phyloP scores from a whole-genome alignment of 1,284 basidiomycete genomes.

The Cutaneotrichosporon sp. region DNA sequence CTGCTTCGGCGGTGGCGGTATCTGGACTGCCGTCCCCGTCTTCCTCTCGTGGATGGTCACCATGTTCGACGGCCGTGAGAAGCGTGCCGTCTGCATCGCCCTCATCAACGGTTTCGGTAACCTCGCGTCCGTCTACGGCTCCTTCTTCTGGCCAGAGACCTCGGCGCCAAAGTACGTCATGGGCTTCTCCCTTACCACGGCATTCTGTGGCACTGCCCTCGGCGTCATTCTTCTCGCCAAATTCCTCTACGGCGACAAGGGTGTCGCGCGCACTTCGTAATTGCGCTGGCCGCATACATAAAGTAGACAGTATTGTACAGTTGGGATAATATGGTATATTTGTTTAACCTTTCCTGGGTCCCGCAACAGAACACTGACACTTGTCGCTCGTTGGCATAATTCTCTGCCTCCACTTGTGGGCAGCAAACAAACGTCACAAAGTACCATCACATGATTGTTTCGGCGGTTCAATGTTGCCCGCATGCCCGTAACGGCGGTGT shows the following conservation, averaged over 20 bases:
- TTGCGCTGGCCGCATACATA: neutral
- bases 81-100: conserved; percentile 44
- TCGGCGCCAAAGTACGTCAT: conserved; percentile 37
- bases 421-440: too few relatives aligned
- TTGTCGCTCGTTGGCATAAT: too few relatives aligned
- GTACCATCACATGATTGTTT: too few relatives aligned
- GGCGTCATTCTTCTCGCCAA: conserved; percentile 22
- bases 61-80: conserved; percentile 44
- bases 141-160: conserved; percentile 44
- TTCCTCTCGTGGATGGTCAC: conserved; percentile 45
- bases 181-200: conserved; percentile 42
- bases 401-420: too few relatives aligned
- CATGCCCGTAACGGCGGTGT: too few relatives aligned
- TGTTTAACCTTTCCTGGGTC: too few relatives aligned
- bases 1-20: conserved; percentile 44
- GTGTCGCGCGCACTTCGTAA: conserved; percentile 18
- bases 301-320: neutral
- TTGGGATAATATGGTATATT: too few relatives aligned
- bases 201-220: conserved; percentile 31
- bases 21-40: conserved; percentile 44
- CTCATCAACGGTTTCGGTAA: conserved; percentile 45
- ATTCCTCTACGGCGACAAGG: conserved; percentile 38
- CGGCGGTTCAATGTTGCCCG: too few relatives aligned
- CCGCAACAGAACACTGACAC: too few relatives aligned
- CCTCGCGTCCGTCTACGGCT: conserved; percentile 41